Evolutionary conservation across 225 moss, liverwort and hornwort species (phyloP).

Genomic region (Anthoceros angustus): DNA sequence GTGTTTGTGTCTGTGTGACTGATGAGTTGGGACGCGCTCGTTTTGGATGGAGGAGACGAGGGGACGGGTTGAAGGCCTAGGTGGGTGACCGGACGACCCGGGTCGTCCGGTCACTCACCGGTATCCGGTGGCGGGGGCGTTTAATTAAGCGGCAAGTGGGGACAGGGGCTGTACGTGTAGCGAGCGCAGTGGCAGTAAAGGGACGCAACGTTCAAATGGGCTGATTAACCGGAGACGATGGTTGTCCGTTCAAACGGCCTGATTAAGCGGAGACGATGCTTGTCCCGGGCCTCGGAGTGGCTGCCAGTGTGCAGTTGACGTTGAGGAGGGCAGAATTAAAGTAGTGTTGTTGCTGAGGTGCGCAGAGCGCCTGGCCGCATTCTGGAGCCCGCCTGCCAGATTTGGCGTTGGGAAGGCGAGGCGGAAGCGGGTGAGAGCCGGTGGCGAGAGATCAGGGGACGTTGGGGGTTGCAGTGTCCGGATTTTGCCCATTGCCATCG

Average conservation of each 20-base stretch:
- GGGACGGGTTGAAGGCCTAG: too few relatives aligned
- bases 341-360: not conserved
- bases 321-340: not conserved
- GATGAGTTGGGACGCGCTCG: too few relatives aligned
- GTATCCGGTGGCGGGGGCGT: too few relatives aligned
- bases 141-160: not conserved
- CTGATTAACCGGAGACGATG: not conserved
- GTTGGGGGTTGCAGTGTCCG: not conserved
- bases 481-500: not conserved
- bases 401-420: too few relatives aligned
- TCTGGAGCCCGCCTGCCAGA: too few relatives aligned
- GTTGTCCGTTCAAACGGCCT: too few relatives aligned
- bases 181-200: not conserved
- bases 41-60: too few relatives aligned
- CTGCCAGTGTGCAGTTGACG: conserved; percentile 2
- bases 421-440: too few relatives aligned
- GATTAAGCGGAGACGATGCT: not conserved
- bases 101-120: too few relatives aligned
- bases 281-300: conserved; percentile 3
- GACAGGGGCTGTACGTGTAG: not conserved
- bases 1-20: too few relatives aligned
- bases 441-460: not conserved
- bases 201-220: not conserved
- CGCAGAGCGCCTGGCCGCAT: too few relatives aligned
- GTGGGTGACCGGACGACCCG: too few relatives aligned